Evolutionary conservation across 805 yeast species (phyloP).

Genomic region (Myxozyma nipponensis): DNA sequence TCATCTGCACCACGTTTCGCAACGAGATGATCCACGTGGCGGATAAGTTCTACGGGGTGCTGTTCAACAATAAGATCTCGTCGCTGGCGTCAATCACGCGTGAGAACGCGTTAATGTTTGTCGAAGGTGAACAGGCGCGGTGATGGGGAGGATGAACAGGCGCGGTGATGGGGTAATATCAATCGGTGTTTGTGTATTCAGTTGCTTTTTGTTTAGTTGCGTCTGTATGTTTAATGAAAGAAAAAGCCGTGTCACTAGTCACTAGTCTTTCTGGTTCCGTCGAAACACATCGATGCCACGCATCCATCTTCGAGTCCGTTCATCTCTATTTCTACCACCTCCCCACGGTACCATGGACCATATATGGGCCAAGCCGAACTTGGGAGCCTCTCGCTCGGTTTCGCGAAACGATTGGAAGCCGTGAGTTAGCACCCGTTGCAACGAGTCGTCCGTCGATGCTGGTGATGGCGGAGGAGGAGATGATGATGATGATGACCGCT

Average conservation of each 20-base stretch:
- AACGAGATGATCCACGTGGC: conserved; percentile 89
- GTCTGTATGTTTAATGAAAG: no score
- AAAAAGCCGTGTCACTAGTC: no score
- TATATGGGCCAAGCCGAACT: conserved; percentile 48
- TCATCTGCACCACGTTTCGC: conserved; percentile 93
- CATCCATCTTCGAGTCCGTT: conserved; percentile 56
- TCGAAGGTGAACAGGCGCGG: conserved; percentile 44
- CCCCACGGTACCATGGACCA: conserved; percentile 71
- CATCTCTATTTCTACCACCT: conserved; percentile 49
- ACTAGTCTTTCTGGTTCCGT: background rate
- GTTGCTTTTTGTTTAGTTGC: no score
- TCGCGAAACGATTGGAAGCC: conserved; percentile 4
- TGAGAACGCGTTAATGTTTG: conserved; percentile 75
- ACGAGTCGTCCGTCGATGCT: conserved; percentile 1
- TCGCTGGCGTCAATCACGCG: conserved; percentile 65
- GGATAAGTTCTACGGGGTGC: conserved; percentile 82
- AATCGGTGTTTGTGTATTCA: no score
- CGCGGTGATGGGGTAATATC: no score
- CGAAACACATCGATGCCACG: conserved; percentile 35
- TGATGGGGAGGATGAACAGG: no score
- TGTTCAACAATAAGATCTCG: conserved; percentile 76
- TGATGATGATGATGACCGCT: background rate
- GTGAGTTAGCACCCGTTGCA: conserved; percentile 25
- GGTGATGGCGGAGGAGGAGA: background rate
- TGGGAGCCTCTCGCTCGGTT: conserved; percentile 39